A percentile compares a stretch with the other conserved stretches of the same genome.
Conservation (phyloP, 2,329 filamentous ascomycete species). For the Clarireedia hainanense region DNA sequence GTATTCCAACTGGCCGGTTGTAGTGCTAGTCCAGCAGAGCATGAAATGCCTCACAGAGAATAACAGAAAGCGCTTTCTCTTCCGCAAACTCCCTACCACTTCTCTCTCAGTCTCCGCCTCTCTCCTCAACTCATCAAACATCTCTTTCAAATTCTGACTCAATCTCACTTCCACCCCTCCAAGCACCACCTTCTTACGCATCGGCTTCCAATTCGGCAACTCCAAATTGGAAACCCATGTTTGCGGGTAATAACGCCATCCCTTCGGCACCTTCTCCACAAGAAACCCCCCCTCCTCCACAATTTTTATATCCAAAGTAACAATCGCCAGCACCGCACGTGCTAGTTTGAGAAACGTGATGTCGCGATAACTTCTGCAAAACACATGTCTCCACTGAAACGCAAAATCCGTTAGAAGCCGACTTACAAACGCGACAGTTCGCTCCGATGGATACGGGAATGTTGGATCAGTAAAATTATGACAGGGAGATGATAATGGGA, state of each 20-base stretch:
- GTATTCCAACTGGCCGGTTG: not conserved
- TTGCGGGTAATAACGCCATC: too few relatives aligned
- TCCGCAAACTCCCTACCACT: not conserved
- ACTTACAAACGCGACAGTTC: not conserved
- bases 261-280: too few relatives aligned
- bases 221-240: not conserved
- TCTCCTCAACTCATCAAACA: not conserved
- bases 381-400: not conserved
- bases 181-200: too few relatives aligned
- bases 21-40: not conserved
- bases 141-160: too few relatives aligned
- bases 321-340: not conserved
- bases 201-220: not conserved
- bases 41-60: not conserved
- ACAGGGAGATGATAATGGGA: not conserved
- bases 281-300: not conserved
- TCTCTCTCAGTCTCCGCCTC: not conserved
- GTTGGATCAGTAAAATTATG: not conserved
- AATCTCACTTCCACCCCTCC: too few relatives aligned
- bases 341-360: not conserved
- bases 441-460: not conserved
- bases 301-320: not conserved
- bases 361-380: not conserved
- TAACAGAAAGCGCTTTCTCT: not conserved
- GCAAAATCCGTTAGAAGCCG: not conserved